phyloP scores from a whole-genome alignment of 2,329 filamentous ascomycete genomes.

The Cordyceps farinosa region DNA sequence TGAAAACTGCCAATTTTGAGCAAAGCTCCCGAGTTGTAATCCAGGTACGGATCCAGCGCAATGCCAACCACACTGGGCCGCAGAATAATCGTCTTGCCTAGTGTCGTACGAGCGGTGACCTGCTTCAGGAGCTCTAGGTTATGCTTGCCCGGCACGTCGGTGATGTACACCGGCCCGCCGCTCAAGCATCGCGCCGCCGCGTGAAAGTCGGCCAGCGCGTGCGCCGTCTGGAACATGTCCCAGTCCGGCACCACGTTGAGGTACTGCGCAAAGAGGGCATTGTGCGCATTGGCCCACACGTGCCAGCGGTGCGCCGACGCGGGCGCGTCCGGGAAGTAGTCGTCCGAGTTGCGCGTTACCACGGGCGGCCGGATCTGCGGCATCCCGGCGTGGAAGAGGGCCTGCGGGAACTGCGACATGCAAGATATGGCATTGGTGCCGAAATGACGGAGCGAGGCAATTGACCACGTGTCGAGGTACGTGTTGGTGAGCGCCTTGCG shows the following conservation, averaged over 20 bases:
- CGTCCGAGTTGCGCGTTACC: constrained; percentile 79
- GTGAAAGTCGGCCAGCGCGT: constrained; percentile 75
- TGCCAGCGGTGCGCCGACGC: constrained; percentile 83
- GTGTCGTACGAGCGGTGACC: constrained; percentile 72
- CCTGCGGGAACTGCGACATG: constrained; percentile 88
- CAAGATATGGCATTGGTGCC: constrained; percentile 77
- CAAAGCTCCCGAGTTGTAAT: constrained; percentile 68
- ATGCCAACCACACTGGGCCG: constrained; percentile 73
- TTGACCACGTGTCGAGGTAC: constrained; percentile 84
- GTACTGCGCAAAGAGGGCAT: constrained; percentile 75
- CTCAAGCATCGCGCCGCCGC: constrained; percentile 86
- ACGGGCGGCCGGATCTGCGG: constrained; percentile 71
- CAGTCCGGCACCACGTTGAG: constrained; percentile 84
- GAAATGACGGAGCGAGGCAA: constrained; percentile 75
- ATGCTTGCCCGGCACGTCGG: constrained; percentile 81
- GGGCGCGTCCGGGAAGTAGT: constrained; percentile 84
- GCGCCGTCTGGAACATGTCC: constrained; percentile 66
- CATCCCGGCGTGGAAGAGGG: constrained; percentile 80
- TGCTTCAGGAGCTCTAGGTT: constrained; percentile 70
- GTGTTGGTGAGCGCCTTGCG: constrained; percentile 68
- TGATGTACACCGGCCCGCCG: constrained; percentile 92
- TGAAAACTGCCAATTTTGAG: constrained; percentile 79
- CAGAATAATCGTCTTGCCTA: constrained; percentile 74
- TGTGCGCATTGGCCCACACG: constrained; percentile 90
- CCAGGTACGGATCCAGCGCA: constrained; percentile 68